Evolutionary conservation across 1,139 yeast genomes (phyloP), one percentile per base, ranked within the genome.

Genomic region (Nakaseomyces uthaithaninus): DNA sequence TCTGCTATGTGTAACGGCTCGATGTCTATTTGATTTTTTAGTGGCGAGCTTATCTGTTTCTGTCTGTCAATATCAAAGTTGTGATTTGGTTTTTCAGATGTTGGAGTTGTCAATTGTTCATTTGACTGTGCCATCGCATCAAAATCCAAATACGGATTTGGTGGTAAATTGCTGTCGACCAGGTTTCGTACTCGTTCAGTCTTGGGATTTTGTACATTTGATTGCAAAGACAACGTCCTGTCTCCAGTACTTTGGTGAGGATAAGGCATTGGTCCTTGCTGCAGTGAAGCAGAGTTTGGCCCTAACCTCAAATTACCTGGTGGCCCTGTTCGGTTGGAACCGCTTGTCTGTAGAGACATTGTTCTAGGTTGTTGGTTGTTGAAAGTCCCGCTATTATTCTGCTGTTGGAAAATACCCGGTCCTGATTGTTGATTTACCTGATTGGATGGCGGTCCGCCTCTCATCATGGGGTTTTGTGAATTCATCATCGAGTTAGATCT

Each of bases 401-500:
- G 25, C 5, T 31, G 25, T 17, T 31, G 35, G 25, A 19, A 31
- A 11, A 28, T 17, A n/a, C n/a, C n/a, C n/a, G n/a, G n/a, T n/a
- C n/a, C n/a, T 10, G 9, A 28, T 14, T 19, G 30, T 34, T 33
- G 38, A 27, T 37, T 28, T 18, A 25, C 46, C 15, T 46, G 42
- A 20, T 38, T 23, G 17, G 41, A 38, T n/a, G 41, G 45, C 11
- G 50, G 50, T 7, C 48, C 48, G 2, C 52, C 52, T 31, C 25
- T 31, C 35, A 31, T 31, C 26, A 31, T 31, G 4, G 35, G 35
- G 16, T 31, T 31, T 20, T 31, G 35, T 20, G 17, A 11, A 6
- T 47, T 44, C 49, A 50, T 47, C 44, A 54, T 26, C 3, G 61
- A 50, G 38, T 50, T 53, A 3, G 55, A 44, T 34, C 59, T 48